A percentile compares a stretch with the other conserved stretches of the same genome.
These are phyloP conservation scores for Diddensiella santjacobensis DNA, from an alignment of 805 yeast genomes.

Conservation along the genomic window DNA sequence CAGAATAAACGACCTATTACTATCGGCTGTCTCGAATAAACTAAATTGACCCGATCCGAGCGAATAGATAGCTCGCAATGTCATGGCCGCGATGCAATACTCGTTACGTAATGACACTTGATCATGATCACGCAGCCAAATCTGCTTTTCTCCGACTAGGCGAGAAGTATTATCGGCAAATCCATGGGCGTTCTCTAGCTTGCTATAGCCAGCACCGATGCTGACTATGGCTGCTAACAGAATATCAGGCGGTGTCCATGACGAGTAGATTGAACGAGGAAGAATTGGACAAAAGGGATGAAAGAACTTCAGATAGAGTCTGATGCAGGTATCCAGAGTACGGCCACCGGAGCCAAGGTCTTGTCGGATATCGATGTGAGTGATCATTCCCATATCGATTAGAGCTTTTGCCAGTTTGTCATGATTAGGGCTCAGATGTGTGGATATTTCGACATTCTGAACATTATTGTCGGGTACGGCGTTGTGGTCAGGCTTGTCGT, in stretches of 20 bases:
- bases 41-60: constrained; percentile 5
- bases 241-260: constrained; percentile 2
- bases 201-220: constrained; percentile 8
- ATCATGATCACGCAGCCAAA: constrained; percentile 1
- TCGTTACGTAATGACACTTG: neutral
- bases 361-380: neutral
- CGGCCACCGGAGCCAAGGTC: neutral
- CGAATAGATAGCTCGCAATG: constrained; percentile 3
- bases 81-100: constrained; percentile 6
- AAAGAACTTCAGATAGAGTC: constrained; percentile 6
- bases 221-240: constrained; percentile 2
- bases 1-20: constrained; percentile 6
- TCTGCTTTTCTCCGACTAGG: neutral
- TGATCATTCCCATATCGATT: neutral
- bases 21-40: constrained; percentile 3
- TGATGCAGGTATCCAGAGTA: constrained; percentile 2
- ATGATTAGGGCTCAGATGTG: neutral
- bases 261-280: constrained; percentile 6
- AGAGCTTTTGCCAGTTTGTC: neutral
- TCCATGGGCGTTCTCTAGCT: neutral
- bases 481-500: too few species aligned
- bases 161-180: constrained; percentile 1
- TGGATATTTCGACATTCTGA: neutral
- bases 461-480: too few species aligned
- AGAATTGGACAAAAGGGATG: constrained; percentile 10